Conservation (phyloP, 2,329 filamentous ascomycete genomes). For the Boeremia exigua region DNA sequence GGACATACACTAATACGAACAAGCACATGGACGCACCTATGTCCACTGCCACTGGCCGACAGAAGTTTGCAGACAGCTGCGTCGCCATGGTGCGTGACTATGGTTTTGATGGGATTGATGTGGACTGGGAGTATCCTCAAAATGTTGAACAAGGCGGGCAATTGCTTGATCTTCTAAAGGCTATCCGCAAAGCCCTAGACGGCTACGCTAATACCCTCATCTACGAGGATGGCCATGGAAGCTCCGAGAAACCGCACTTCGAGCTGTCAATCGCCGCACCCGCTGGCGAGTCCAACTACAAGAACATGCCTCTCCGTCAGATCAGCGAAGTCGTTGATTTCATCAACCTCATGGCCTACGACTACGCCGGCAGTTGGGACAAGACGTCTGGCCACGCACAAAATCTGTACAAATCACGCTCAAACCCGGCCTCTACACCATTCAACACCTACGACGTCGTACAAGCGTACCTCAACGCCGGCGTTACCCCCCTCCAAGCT, state of each 20-base stretch:
- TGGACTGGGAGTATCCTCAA: conserved; percentile 58
- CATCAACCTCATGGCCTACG: conserved; percentile 60
- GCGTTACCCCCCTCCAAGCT: conserved; percentile 73
- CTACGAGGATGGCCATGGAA: conserved; percentile 15
- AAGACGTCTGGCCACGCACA: conserved; percentile 74
- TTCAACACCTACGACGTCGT: conserved; percentile 79
- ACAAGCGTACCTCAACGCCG: conserved; percentile 68
- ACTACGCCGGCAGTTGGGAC: conserved; percentile 80
- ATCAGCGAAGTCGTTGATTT: conserved; percentile 55
- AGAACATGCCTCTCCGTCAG: conserved; percentile 49
- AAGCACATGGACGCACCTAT: conserved; percentile 76
- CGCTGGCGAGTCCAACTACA: conserved; percentile 52
- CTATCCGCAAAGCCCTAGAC: conserved; percentile 48
- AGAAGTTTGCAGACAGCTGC: conserved; percentile 71
- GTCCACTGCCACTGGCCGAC: conserved; percentile 66
- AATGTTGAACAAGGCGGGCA: conserved; percentile 49
- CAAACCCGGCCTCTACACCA: conserved; percentile 71
- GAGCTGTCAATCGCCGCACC: conserved; percentile 55
- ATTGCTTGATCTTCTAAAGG: conserved; percentile 49
- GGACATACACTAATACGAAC: conserved; percentile 67
- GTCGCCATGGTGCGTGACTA: conserved; percentile 79
- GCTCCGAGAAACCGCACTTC: conserved; percentile 47
- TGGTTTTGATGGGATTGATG: conserved; percentile 66
- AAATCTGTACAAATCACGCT: conserved; percentile 70
- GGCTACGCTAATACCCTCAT: conserved; percentile 47